These are phyloP conservation scores for Sporothrix pallida DNA, from an alignment of 2,329 filamentous ascomycete species.

Conservation along the genomic window DNA sequence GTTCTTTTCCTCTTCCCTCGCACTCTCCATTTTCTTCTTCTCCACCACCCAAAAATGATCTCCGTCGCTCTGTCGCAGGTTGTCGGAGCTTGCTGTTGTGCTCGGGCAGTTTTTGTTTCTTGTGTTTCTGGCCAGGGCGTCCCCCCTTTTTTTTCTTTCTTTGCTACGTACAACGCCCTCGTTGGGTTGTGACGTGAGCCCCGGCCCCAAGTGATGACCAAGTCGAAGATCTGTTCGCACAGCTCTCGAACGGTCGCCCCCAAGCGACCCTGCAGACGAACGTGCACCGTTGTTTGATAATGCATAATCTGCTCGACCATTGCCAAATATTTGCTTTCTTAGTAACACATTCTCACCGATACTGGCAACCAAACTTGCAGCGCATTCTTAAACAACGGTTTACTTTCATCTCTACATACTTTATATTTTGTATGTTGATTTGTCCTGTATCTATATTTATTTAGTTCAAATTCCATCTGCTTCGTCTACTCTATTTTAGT, in stretches of 20 bases:
- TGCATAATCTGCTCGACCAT: neutral
- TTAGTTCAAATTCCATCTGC: neutral
- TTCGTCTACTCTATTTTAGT: neutral
- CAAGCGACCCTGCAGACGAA: neutral
- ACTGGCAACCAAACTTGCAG: too few relatives aligned
- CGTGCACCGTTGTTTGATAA: neutral
- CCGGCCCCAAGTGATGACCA: neutral
- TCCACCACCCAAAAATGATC: neutral
- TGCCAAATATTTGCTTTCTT: too few relatives aligned
- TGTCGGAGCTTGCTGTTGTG: constrained; percentile 14
- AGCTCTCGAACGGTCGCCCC: neutral
- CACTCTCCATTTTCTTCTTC: too few relatives aligned
- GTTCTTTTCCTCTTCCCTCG: neutral
- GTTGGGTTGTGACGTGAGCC: too few relatives aligned
- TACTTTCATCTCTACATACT: too few relatives aligned
- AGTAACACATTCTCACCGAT: too few relatives aligned
- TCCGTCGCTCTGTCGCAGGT: constrained; percentile 22
- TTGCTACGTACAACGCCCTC: neutral
- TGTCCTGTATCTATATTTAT: too few relatives aligned
- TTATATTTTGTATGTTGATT: neutral
- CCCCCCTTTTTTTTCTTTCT: neutral
- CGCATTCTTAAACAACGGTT: too few relatives aligned
- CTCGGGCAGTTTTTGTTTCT: constrained; percentile 14
- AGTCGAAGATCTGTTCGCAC: constrained; percentile 3
- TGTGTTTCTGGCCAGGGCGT: constrained; percentile 3